phyloP scores from a whole-genome alignment of 345 rosid species.

The Hypericum androsaemum region DNA sequence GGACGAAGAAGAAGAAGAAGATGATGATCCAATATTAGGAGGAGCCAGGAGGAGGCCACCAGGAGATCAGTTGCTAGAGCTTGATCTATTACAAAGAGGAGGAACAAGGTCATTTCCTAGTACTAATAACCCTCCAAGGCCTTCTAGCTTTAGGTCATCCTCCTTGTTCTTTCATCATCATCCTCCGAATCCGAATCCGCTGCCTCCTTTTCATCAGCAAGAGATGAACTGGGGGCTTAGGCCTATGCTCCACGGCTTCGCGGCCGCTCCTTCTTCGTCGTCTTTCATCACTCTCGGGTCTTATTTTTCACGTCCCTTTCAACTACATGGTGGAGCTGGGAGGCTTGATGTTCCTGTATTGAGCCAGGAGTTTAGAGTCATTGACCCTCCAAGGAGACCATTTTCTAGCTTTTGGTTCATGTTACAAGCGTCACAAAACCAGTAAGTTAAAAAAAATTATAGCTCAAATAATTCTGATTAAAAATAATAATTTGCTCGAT shows the following conservation, averaged over 20 bases:
- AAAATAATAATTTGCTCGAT: slow-evolving; percentile 6
- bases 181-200: slow-evolving; percentile 22
- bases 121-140: slow-evolving; percentile 20
- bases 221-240: slow-evolving; percentile 65
- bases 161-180: slow-evolving; percentile 22
- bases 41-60: slow-evolving; percentile 10
- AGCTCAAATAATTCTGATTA: no score
- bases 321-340: slow-evolving; percentile 23
- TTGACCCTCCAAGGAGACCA: slow-evolving; percentile 74
- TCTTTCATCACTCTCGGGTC: slow-evolving; percentile 51
- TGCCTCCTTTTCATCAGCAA: slow-evolving; percentile 25
- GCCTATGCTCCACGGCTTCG: slow-evolving; percentile 20
- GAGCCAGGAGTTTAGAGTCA: slow-evolving; percentile 54
- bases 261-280: slow-evolving; percentile 24
- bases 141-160: slow-evolving; percentile 8
- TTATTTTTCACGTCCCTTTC: slow-evolving; percentile 48
- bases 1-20: background rate
- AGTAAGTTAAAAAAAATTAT: slow-evolving; percentile 64
- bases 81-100: slow-evolving; percentile 53
- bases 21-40: no score
- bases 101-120: slow-evolving; percentile 18
- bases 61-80: slow-evolving; percentile 42
- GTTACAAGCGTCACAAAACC: slow-evolving; percentile 82
- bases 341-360: slow-evolving; percentile 46
- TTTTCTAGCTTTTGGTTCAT: slow-evolving; percentile 93